Percentiles rank a stretch among this genome's conserved stretches.
Evolutionary conservation across 352 stramenopile genomes (phyloP).

Genomic region (Phytophthora rubi): DNA sequence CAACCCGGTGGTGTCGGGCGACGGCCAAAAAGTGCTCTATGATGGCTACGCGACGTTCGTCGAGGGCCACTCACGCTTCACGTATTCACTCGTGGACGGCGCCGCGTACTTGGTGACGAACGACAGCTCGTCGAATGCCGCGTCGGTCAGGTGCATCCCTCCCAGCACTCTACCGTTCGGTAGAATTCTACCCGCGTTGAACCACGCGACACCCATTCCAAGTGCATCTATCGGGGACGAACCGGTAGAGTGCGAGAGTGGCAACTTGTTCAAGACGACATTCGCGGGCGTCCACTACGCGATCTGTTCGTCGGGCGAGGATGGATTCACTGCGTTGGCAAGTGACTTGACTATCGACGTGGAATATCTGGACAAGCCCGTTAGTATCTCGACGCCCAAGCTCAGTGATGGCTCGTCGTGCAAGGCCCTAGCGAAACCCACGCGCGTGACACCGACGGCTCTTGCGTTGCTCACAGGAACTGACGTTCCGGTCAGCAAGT

Average conservation of each 20-base stretch:
- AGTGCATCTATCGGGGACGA: conserved; percentile 18
- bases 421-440: conserved; percentile 4
- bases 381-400: conserved; percentile 4
- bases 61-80: conserved; percentile 23
- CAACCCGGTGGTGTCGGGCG: conserved; percentile 26
- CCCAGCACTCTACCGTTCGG: conserved; percentile 25
- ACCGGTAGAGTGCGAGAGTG: conserved; percentile 28
- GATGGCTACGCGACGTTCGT: conserved; percentile 39
- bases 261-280: conserved; percentile 37
- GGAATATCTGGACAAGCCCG: conserved; percentile 20
- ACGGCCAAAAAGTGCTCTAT: conserved; percentile 29
- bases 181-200: conserved; percentile 25
- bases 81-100: conserved; percentile 39
- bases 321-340: conserved; percentile 34
- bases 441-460: conserved; percentile 5
- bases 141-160: conserved; percentile 27
- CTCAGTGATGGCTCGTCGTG: conserved; percentile 17
- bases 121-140: conserved; percentile 11
- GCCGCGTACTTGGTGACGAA: conserved; percentile 33
- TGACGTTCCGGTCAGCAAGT: conserved; percentile 6
- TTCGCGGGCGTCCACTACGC: conserved; percentile 35
- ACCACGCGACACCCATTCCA: conserved; percentile 18
- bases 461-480: conserved; percentile 24
- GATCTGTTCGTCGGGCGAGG: conserved; percentile 25
- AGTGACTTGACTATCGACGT: conserved; percentile 43